Evolutionary conservation across 2,329 filamentous ascomycete species (phyloP).

Genomic region (Botrytis cinerea): DNA sequence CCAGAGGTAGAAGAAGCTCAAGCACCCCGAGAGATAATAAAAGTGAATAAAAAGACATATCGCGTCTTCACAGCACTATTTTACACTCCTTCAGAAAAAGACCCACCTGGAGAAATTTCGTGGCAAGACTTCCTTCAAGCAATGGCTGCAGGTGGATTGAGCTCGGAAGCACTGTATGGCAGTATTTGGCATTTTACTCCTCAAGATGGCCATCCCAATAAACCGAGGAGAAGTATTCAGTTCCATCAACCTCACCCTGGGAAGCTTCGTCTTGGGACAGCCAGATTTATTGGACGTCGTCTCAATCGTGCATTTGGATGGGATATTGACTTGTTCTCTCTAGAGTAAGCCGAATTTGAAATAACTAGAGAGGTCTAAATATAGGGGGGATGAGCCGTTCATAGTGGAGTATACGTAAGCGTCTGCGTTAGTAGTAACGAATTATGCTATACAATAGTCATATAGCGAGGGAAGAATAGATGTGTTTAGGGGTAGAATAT

Average conservation of each 20-base stretch:
- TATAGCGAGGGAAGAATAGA: not conserved
- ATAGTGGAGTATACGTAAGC: not conserved
- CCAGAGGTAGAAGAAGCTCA: not conserved
- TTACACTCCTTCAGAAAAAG: not conserved
- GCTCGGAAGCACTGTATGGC: not conserved
- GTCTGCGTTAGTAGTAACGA: not conserved
- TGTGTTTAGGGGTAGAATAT: not conserved
- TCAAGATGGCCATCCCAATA: not conserved
- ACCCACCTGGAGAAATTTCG: slow-evolving; percentile 2
- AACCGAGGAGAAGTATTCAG: not conserved
- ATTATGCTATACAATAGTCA: not conserved
- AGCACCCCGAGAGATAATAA: not conserved
- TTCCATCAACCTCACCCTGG: slow-evolving; percentile 13
- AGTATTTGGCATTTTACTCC: slow-evolving; percentile 1
- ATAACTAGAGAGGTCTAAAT: not conserved
- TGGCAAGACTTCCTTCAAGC: not conserved
- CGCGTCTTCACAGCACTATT: not conserved
- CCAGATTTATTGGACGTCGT: not conserved
- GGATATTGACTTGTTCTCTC: not conserved
- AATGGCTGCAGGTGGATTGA: not conserved
- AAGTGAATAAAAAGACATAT: not conserved
- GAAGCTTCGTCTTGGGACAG: not conserved
- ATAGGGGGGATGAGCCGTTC: not conserved
- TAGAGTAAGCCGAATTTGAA: no score
- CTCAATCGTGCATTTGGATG: not conserved